Evolutionary conservation across 2,329 filamentous ascomycete species (phyloP).

Genomic region (Beauveria caledonica): DNA sequence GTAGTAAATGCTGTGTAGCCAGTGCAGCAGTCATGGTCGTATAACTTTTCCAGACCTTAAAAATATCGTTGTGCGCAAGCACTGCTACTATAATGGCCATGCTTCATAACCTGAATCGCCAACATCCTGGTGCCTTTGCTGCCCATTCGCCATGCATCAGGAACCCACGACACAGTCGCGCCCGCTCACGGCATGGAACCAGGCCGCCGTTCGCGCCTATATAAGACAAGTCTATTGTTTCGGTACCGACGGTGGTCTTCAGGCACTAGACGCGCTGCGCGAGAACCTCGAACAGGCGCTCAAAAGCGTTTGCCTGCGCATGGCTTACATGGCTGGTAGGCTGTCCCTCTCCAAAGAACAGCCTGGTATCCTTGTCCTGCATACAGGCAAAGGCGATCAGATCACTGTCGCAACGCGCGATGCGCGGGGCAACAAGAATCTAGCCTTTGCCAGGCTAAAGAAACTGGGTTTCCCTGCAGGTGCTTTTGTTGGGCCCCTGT

Average conservation of each 20-base stretch:
- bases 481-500: conserved; percentile 22
- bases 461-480: conserved; percentile 21
- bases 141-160: background rate
- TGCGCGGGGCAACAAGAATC: background rate
- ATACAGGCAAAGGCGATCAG: background rate
- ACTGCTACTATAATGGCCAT: background rate
- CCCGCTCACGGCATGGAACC: conserved; percentile 14
- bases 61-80: background rate
- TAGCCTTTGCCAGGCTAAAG: conserved; percentile 20
- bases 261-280: conserved; percentile 8
- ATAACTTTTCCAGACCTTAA: background rate
- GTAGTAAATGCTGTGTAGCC: background rate
- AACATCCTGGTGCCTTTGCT: background rate
- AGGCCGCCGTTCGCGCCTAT: conserved; percentile 14
- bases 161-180: background rate
- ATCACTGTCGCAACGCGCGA: background rate
- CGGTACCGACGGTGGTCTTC: background rate
- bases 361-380: background rate
- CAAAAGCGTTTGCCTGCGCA: background rate
- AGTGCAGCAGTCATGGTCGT: background rate
- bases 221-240: conserved; percentile 16
- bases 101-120: background rate
- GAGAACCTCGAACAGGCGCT: conserved; percentile 6
- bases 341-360: background rate
- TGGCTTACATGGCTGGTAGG: conserved; percentile 3